Evolutionary conservation across 2,329 filamentous ascomycete species (phyloP).

Genomic region (Ilyonectria robusta): DNA sequence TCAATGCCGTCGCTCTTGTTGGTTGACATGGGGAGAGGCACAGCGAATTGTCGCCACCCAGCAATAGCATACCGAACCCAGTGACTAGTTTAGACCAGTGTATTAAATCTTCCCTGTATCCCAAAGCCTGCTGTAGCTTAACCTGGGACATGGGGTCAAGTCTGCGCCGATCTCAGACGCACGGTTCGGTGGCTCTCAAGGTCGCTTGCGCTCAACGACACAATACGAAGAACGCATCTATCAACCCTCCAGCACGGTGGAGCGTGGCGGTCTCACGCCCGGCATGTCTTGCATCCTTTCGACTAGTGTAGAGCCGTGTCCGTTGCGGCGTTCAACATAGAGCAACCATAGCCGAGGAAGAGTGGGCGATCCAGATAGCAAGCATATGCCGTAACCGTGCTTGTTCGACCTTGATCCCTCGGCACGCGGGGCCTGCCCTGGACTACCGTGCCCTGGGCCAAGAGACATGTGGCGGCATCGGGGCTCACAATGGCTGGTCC

Average conservation of each 20-base stretch:
- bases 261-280: constrained; percentile 41
- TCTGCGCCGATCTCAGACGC: constrained; percentile 26
- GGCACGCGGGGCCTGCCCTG: constrained; percentile 31
- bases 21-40: constrained; percentile 31
- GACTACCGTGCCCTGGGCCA: constrained; percentile 34
- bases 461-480: constrained; percentile 36
- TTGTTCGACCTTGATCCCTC: constrained; percentile 30
- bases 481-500: constrained; percentile 33
- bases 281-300: constrained; percentile 39
- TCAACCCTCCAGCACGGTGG: constrained; percentile 35
- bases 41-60: constrained; percentile 32
- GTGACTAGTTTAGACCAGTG: constrained; percentile 39
- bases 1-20: constrained; percentile 39
- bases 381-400: constrained; percentile 29
- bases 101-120: constrained; percentile 33
- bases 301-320: constrained; percentile 27
- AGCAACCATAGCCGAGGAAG: constrained; percentile 46
- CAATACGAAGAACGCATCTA: constrained; percentile 32
- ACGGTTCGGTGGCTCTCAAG: constrained; percentile 11
- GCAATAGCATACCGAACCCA: constrained; percentile 33
- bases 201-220: constrained; percentile 23
- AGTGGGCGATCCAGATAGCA: constrained; percentile 32
- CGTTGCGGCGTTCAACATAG: constrained; percentile 32
- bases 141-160: constrained; percentile 25
- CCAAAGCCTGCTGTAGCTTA: constrained; percentile 29